These are phyloP conservation scores for Citrullus colocynthis DNA, from an alignment of 306 rosid species.

Conservation along the genomic window DNA sequence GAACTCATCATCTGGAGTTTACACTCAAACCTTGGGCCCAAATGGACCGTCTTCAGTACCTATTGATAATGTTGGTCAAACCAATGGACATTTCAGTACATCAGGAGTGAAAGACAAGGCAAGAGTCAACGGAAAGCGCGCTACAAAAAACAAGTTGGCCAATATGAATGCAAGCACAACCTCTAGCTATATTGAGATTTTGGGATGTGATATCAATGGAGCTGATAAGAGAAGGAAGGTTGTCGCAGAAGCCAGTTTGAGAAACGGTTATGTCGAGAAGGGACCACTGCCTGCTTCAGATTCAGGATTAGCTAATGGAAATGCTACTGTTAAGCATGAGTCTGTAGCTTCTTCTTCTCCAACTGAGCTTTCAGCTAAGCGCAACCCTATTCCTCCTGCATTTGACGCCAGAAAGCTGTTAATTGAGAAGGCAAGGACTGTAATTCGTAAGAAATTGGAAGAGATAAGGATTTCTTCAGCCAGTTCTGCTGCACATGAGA, in stretches of 20 bases:
- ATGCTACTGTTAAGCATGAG: slow-evolving; percentile 35
- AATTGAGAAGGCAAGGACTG: slow-evolving; percentile 80
- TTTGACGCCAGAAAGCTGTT: slow-evolving; percentile 70
- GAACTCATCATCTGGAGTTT: slow-evolving; percentile 35
- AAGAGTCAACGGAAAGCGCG: slow-evolving; percentile 42
- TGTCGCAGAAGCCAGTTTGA: slow-evolving; percentile 33
- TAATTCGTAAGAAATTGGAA: slow-evolving; percentile 59
- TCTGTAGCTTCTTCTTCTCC: slow-evolving; percentile 28
- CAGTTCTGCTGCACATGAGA: slow-evolving; percentile 27
- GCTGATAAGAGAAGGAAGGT: slow-evolving; percentile 66
- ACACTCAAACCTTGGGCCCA: slow-evolving; percentile 42
- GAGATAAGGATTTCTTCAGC: slow-evolving; percentile 53
- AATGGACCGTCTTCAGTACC: slow-evolving; percentile 43
- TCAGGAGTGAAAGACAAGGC: slow-evolving; percentile 53
- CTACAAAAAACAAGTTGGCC: slow-evolving; percentile 23
- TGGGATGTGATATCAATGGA: slow-evolving; percentile 29
- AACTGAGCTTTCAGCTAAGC: slow-evolving; percentile 45
- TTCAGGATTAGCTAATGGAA: slow-evolving; percentile 41
- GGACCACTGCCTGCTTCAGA: slow-evolving; percentile 37
- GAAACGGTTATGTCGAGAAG: slow-evolving; percentile 42
- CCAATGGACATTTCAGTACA: slow-evolving; percentile 45
- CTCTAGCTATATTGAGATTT: slow-evolving; percentile 26
- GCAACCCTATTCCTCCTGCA: slow-evolving; percentile 49
- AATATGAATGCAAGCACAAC: slow-evolving; percentile 29
- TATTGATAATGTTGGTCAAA: slow-evolving; percentile 36